Evolutionary conservation across 345 rosid species (phyloP).

Genomic region (Eutrema yunnanense): DNA sequence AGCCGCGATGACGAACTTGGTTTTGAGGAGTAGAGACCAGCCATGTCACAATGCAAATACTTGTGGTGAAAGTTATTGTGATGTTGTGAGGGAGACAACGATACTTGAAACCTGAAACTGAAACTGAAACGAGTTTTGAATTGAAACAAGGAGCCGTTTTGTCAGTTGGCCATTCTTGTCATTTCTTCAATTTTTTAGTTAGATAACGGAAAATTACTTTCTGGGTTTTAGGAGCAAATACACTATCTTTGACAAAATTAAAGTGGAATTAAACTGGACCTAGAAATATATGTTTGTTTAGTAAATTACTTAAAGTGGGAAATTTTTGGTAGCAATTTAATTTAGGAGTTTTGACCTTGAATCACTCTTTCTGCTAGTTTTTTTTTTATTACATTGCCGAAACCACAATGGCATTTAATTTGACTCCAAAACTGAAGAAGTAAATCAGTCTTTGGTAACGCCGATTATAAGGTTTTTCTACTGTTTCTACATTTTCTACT

Average conservation of each 20-base stretch:
- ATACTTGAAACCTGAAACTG: background rate
- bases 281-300: background rate
- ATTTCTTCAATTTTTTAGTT: background rate
- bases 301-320: background rate
- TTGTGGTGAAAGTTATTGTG: background rate
- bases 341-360: background rate
- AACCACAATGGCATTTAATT: background rate
- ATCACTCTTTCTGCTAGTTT: background rate
- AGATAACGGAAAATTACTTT: background rate
- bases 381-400: background rate
- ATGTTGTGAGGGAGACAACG: background rate
- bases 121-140: slow-evolving; percentile 20
- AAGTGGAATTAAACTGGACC: background rate
- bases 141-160: slow-evolving; percentile 18
- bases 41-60: slow-evolving; percentile 34
- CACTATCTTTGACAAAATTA: background rate
- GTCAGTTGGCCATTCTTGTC: slow-evolving; percentile 5
- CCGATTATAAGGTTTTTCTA: background rate
- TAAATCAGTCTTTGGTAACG: background rate
- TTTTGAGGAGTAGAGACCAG: slow-evolving; percentile 33
- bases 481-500: background rate
- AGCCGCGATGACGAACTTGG: slow-evolving; percentile 33
- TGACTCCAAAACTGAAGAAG: background rate
- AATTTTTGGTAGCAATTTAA: background rate
- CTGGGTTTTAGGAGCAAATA: background rate